These are phyloP conservation scores for Coemansia sp. DNA, from an alignment of 192 early-diverging fungal genomes.

Conservation along the genomic window DNA sequence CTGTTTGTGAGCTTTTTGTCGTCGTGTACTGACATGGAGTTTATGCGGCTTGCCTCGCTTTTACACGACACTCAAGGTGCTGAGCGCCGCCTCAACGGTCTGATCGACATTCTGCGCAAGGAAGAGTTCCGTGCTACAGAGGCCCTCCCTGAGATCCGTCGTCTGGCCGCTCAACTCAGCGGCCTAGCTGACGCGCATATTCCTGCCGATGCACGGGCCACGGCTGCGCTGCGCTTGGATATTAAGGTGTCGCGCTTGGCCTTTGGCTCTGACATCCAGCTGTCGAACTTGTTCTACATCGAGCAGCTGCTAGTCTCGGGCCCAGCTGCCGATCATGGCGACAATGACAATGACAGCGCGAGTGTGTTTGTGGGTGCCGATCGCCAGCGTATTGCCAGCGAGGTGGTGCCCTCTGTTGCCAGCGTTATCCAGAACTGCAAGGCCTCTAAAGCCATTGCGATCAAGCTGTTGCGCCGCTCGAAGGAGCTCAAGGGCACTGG, in stretches of 20 bases:
- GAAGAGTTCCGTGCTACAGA: conserved; percentile 72
- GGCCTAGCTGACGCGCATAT: conserved; percentile 66
- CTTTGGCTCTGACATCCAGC: conserved; percentile 65
- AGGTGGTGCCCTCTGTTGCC: conserved; percentile 43
- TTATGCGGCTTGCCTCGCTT: conserved; percentile 68
- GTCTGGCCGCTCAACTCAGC: conserved; percentile 64
- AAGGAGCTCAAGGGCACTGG: conserved; percentile 53
- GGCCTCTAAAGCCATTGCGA: conserved; percentile 59
- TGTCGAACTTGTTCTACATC: conserved; percentile 55
- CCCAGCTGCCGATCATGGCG: not conserved
- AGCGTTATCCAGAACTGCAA: conserved; percentile 39
- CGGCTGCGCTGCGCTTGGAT: conserved; percentile 56
- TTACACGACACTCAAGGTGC: conserved; percentile 75
- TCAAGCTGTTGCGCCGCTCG: conserved; percentile 65
- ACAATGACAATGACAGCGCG: not conserved
- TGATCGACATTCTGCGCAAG: conserved; percentile 73
- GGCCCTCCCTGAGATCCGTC: conserved; percentile 66
- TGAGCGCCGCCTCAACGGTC: conserved; percentile 72
- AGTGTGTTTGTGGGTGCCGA: conserved; percentile 15
- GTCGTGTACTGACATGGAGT: conserved; percentile 66
- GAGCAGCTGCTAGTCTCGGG: conserved; percentile 33
- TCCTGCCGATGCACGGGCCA: conserved; percentile 40
- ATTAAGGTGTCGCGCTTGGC: conserved; percentile 57
- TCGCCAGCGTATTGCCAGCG: conserved; percentile 13
- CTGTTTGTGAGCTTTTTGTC: conserved; percentile 69